These are phyloP conservation scores for Coniochaeta prunicola DNA, from an alignment of 2,329 filamentous ascomycete species.

Conservation along the genomic window DNA sequence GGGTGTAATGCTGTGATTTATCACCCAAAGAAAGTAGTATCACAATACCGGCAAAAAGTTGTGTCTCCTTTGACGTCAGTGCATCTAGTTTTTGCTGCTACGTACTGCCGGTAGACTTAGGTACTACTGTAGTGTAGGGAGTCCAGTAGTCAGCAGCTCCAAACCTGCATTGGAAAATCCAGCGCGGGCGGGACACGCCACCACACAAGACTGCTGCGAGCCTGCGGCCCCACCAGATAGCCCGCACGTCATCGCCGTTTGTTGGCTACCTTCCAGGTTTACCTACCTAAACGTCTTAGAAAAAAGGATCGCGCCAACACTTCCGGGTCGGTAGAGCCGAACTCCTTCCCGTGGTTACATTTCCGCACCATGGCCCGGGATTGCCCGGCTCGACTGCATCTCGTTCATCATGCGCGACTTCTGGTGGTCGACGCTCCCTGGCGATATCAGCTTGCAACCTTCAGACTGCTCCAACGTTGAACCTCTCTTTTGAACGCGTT, in stretches of 20 bases:
- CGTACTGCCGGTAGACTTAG: too few species aligned
- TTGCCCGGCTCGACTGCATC: neutral
- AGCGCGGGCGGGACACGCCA: too few species aligned
- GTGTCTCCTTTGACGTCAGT: neutral
- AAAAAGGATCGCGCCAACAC: neutral
- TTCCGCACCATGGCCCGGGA: neutral
- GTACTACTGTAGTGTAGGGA: too few species aligned
- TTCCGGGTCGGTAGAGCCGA: neutral
- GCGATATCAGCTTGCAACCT: neutral
- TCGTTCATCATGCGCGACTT: neutral
- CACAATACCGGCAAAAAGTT: neutral
- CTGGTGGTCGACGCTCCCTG: neutral
- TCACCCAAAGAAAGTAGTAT: neutral
- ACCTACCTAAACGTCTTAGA: too few species aligned
- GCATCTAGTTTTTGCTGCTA: too few species aligned
- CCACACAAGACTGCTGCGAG: too few species aligned
- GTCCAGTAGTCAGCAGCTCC: too few species aligned
- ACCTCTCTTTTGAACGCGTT: neutral
- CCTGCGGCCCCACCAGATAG: neutral
- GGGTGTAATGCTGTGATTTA: neutral
- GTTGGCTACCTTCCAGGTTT: too few species aligned
- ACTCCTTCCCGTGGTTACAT: neutral
- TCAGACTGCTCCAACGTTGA: neutral
- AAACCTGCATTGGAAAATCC: too few species aligned
- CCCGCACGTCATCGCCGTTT: neutral